Conservation (phyloP, 2,329 filamentous ascomycete genomes). For the Pseudocercospora vitis region DNA sequence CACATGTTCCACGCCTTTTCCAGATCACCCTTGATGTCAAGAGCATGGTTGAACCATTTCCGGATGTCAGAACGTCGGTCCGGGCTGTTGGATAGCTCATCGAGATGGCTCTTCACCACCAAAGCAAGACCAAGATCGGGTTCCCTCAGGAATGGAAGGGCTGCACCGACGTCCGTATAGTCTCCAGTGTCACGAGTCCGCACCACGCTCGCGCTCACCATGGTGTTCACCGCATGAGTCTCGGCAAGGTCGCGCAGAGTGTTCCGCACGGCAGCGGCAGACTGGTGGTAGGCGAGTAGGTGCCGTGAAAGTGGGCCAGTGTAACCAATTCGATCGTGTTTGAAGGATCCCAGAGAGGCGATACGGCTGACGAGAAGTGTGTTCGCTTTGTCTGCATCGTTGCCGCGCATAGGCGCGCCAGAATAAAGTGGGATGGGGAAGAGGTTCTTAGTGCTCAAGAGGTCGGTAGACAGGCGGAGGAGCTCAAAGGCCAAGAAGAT, state of each 20-base stretch:
- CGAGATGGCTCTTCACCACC: slow-evolving; percentile 75
- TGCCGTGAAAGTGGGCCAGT: slow-evolving; percentile 92
- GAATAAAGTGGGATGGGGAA: slow-evolving; percentile 53
- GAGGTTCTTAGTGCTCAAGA: slow-evolving; percentile 71
- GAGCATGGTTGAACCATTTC: slow-evolving; percentile 62
- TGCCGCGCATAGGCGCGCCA: slow-evolving; percentile 60
- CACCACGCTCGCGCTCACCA: slow-evolving; percentile 76
- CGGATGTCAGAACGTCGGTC: slow-evolving; percentile 54
- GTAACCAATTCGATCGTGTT: slow-evolving; percentile 83
- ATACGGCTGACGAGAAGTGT: slow-evolving; percentile 83
- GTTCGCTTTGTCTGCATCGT: slow-evolving; percentile 69
- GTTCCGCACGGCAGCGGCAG: slow-evolving; percentile 76
- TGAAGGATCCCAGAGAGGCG: slow-evolving; percentile 76
- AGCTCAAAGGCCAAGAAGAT: slow-evolving; percentile 84
- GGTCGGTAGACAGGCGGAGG: slow-evolving; percentile 70
- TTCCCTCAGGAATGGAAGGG: slow-evolving; percentile 66
- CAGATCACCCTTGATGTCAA: slow-evolving; percentile 59
- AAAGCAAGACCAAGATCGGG: slow-evolving; percentile 76
- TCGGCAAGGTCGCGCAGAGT: slow-evolving; percentile 81
- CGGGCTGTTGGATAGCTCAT: slow-evolving; percentile 62
- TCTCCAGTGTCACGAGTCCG: slow-evolving; percentile 54
- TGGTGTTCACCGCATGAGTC: slow-evolving; percentile 74
- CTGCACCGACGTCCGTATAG: slow-evolving; percentile 65
- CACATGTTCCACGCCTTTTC: slow-evolving; percentile 62
- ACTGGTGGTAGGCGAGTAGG: slow-evolving; percentile 79